A percentile compares a stretch with the other conserved stretches of the same genome.
Conservation (phyloP, 1,139 yeast genomes). For the Sugiyamaella neomexicana region DNA sequence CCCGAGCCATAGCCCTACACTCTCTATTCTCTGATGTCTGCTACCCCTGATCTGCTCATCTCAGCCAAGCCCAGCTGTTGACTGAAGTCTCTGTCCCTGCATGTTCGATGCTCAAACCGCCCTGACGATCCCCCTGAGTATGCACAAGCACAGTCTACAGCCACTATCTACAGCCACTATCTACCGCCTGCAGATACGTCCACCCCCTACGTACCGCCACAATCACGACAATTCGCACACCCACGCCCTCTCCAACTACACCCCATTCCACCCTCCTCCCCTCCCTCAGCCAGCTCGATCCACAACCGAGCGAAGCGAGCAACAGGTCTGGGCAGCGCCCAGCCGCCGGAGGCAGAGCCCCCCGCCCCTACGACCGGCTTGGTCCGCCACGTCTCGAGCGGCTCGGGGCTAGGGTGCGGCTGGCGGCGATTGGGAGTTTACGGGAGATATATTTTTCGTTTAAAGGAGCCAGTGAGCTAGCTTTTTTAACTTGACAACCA, state of each 20-base stretch:
- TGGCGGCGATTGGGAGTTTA: constrained; percentile 7
- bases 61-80: no score
- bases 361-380: background rate
- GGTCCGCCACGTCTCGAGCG: background rate
- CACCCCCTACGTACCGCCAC: no score
- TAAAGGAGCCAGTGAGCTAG: background rate
- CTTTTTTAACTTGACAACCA: constrained; percentile 11
- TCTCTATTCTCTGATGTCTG: no score
- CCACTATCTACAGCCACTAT: no score
- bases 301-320: constrained; percentile 1
- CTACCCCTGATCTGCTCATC: no score
- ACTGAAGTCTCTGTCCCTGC: no score
- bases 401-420: background rate
- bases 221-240: no score
- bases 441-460: background rate
- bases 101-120: background rate
- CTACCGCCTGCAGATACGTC: no score
- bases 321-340: constrained; percentile 10
- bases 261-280: background rate
- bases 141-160: background rate
- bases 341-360: constrained; percentile 6
- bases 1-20: no score
- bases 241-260: background rate
- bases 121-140: background rate
- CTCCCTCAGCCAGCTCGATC: background rate